Percentiles rank a stretch among this genome's conserved stretches.
Conservation (phyloP, 768 basidiomycete species). For the Collybia mongolica region DNA sequence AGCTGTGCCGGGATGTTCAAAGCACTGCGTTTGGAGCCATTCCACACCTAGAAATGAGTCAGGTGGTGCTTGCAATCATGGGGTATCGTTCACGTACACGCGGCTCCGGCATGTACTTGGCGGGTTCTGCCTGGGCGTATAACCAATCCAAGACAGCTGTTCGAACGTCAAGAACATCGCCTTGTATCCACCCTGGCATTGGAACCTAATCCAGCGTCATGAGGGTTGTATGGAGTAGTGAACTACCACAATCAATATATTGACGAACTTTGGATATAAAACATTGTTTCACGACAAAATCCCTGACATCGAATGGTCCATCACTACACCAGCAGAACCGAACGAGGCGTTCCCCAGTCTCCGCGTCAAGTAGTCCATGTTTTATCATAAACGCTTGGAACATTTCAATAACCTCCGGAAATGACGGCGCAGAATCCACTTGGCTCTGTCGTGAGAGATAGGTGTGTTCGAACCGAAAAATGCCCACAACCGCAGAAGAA, state of each 20-base stretch:
- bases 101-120: constrained; percentile 13
- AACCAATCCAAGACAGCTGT: constrained; percentile 51
- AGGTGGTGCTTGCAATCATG: constrained; percentile 2
- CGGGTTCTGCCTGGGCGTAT: constrained; percentile 20
- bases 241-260: constrained; percentile 4
- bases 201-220: constrained; percentile 37
- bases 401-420: constrained; percentile 61
- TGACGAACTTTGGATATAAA: constrained; percentile 75
- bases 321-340: constrained; percentile 84
- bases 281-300: constrained; percentile 88
- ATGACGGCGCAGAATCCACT: constrained; percentile 77
- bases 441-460: constrained; percentile 49
- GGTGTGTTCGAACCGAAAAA: not conserved
- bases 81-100: constrained; percentile 16
- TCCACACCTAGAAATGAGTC: constrained; percentile 17
- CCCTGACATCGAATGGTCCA: constrained; percentile 79
- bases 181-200: constrained; percentile 73
- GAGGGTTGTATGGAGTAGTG: constrained; percentile 2
- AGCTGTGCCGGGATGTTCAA: constrained; percentile 80
- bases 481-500: not conserved
- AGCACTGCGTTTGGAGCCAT: constrained; percentile 29
- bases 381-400: constrained; percentile 69
- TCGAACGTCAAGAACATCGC: constrained; percentile 76
- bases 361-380: constrained; percentile 66
- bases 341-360: constrained; percentile 51